Evolutionary conservation across 495 filamentous ascomycete genomes (phyloP).

Genomic region (Penicillium ochrochloron): DNA sequence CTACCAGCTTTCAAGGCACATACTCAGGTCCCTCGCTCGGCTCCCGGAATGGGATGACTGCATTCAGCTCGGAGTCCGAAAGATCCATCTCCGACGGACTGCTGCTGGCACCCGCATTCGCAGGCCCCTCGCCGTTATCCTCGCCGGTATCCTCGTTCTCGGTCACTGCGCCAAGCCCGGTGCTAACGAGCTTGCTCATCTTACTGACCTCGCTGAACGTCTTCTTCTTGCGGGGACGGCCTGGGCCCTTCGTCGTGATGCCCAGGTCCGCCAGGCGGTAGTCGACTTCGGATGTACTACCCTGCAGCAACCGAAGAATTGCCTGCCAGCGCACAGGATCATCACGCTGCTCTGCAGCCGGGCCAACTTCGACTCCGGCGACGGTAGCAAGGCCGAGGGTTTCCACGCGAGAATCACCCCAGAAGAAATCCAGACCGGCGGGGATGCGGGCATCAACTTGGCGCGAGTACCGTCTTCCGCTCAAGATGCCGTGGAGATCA

Average conservation of each 20-base stretch:
- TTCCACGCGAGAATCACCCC: slow-evolving; percentile 59
- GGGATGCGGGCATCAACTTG: slow-evolving; percentile 52
- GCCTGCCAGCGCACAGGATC: slow-evolving; percentile 50
- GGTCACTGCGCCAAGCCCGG: slow-evolving; percentile 25
- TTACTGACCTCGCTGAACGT: slow-evolving; percentile 39
- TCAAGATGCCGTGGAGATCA: slow-evolving; percentile 42
- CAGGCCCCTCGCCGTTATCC: slow-evolving; percentile 10
- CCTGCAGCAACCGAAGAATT: slow-evolving; percentile 47
- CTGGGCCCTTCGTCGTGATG: neutral
- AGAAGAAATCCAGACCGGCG: slow-evolving; percentile 54
- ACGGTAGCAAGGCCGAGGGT: slow-evolving; percentile 58
- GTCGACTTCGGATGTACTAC: slow-evolving; percentile 16
- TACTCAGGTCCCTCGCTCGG: slow-evolving; percentile 13
- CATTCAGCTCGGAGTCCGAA: slow-evolving; percentile 7
- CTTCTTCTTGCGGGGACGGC: slow-evolving; percentile 31
- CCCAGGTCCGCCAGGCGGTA: neutral
- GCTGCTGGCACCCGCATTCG: neutral
- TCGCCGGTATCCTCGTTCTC: slow-evolving; percentile 11
- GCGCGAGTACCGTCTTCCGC: slow-evolving; percentile 48
- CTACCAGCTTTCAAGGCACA: neutral
- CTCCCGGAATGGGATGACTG: slow-evolving; percentile 17
- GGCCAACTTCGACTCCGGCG: slow-evolving; percentile 54
- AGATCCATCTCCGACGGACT: slow-evolving; percentile 16
- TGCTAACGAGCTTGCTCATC: slow-evolving; percentile 41
- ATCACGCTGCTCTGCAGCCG: slow-evolving; percentile 45